These are phyloP conservation scores for Cutaneotrichosporon cavernicola DNA, from an alignment of 1,284 basidiomycete species.

Conservation along the genomic window DNA sequence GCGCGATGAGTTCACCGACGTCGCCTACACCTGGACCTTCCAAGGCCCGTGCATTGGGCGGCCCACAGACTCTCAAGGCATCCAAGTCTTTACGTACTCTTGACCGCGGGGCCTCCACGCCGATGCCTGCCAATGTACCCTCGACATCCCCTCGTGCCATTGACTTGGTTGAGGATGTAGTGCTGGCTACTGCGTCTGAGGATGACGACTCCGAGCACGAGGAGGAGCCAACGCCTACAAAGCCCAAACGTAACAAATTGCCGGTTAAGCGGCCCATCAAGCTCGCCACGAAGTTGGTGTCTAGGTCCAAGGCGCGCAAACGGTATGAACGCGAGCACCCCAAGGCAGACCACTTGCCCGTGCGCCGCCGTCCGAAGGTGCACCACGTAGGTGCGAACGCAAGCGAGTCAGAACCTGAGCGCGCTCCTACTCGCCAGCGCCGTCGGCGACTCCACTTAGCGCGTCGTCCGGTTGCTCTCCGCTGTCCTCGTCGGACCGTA, in stretches of 20 bases:
- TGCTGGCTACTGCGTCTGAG: conserved; percentile 7
- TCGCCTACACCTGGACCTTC: background rate
- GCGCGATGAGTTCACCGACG: background rate
- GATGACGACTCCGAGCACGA: background rate
- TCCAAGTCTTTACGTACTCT: background rate
- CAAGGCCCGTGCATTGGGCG: background rate
- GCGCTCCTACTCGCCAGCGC: conserved; percentile 2
- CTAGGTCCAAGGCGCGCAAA: background rate
- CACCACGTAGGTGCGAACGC: background rate
- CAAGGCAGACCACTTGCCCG: background rate
- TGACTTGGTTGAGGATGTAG: conserved; percentile 2
- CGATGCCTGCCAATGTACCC: background rate
- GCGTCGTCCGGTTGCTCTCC: conserved; percentile 1
- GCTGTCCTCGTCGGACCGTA: background rate
- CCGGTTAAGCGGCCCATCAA: too few relatives aligned
- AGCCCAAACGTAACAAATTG: background rate
- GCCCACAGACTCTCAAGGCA: background rate
- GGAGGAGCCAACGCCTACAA: background rate
- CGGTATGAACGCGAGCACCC: conserved; percentile 5
- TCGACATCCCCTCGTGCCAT: background rate
- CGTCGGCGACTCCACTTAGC: conserved; percentile 7
- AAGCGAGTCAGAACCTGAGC: background rate
- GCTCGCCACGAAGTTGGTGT: background rate
- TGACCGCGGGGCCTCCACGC: background rate
- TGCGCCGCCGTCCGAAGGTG: background rate